A percentile compares a stretch with the other conserved stretches of the same genome.
Conservation (phyloP, 2,329 filamentous ascomycete species). For the Westerdykella sp. region DNA sequence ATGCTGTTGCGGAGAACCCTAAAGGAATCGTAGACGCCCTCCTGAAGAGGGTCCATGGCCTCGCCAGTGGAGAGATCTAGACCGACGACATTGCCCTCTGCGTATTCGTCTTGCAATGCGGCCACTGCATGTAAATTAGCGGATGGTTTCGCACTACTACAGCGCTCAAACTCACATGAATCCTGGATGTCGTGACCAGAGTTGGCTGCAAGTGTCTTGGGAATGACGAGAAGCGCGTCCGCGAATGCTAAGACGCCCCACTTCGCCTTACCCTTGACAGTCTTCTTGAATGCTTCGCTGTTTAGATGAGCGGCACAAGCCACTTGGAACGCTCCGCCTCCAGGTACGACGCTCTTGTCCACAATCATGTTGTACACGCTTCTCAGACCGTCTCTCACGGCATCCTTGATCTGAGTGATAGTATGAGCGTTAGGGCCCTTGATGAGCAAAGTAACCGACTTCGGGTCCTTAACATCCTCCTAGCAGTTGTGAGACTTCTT, state of each 20-base stretch:
- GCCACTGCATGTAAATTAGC: slow-evolving; percentile 55
- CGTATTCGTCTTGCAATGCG: slow-evolving; percentile 75
- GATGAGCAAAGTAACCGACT: slow-evolving; percentile 95
- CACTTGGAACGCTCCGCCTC: slow-evolving; percentile 92
- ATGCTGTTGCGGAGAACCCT: slow-evolving; percentile 89
- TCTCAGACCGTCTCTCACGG: slow-evolving; percentile 86
- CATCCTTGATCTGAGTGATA: slow-evolving; percentile 93
- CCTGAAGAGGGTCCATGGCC: slow-evolving; percentile 89
- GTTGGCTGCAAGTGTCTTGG: slow-evolving; percentile 94
- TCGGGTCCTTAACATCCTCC: slow-evolving; percentile 97
- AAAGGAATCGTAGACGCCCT: slow-evolving; percentile 94
- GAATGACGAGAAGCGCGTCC: slow-evolving; percentile 89
- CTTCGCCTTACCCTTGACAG: slow-evolving; percentile 96
- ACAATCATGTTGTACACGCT: slow-evolving; percentile 99
- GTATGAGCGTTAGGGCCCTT: slow-evolving; percentile 97
- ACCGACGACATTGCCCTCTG: slow-evolving; percentile 78
- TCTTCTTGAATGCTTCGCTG: slow-evolving; percentile 78
- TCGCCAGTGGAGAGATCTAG: slow-evolving; percentile 81
- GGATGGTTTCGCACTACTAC: neutral
- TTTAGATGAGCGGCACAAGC: slow-evolving; percentile 82
- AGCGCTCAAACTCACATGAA: slow-evolving; percentile 58
- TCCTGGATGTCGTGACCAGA: slow-evolving; percentile 96
- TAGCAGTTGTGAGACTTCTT: slow-evolving; percentile 19
- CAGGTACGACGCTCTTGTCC: slow-evolving; percentile 91
- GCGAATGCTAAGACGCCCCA: slow-evolving; percentile 93